These are phyloP conservation scores for Jamesozyma hellenica DNA, from an alignment of 805 yeast genomes.

Conservation along the genomic window DNA sequence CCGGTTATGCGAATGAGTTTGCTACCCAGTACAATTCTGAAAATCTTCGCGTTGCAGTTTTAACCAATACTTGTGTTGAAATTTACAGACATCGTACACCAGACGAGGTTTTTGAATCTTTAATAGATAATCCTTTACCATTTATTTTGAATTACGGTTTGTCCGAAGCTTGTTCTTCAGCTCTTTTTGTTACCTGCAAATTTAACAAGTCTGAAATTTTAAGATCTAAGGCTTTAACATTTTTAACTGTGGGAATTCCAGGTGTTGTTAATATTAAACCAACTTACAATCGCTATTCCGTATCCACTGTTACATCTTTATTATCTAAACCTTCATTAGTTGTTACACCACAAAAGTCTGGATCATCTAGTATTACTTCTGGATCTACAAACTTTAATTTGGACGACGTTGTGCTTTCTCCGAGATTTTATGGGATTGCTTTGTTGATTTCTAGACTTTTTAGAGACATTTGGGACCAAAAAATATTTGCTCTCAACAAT, in stretches of 20 bases:
- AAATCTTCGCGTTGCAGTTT: slow-evolving; percentile 65
- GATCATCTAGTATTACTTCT: slow-evolving; percentile 4
- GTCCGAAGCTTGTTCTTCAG: slow-evolving; percentile 83
- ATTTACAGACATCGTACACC: slow-evolving; percentile 73
- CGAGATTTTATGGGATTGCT: slow-evolving; percentile 82
- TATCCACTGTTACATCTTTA: slow-evolving; percentile 23
- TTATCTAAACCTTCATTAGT: slow-evolving; percentile 17
- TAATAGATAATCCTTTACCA: slow-evolving; percentile 58
- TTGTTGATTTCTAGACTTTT: slow-evolving; percentile 68
- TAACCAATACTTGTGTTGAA: slow-evolving; percentile 71
- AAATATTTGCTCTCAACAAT: slow-evolving; percentile 43
- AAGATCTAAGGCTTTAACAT: slow-evolving; percentile 35
- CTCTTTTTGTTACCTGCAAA: slow-evolving; percentile 75
- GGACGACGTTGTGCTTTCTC: slow-evolving; percentile 79
- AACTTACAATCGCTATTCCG: slow-evolving; percentile 27
- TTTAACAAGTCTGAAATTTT: slow-evolving; percentile 47
- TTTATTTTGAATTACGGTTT: slow-evolving; percentile 74
- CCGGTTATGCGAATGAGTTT: slow-evolving; percentile 74
- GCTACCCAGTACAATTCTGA: slow-evolving; percentile 72
- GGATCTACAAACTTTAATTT: slow-evolving; percentile 29
- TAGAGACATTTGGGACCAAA: slow-evolving; percentile 67
- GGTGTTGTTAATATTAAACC: slow-evolving; percentile 36
- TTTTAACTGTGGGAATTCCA: slow-evolving; percentile 35
- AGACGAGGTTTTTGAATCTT: slow-evolving; percentile 59
- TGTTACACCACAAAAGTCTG: slow-evolving; percentile 15